These are phyloP conservation scores for Yarrowia deformans DNA, from an alignment of 805 yeast species.

Conservation along the genomic window DNA sequence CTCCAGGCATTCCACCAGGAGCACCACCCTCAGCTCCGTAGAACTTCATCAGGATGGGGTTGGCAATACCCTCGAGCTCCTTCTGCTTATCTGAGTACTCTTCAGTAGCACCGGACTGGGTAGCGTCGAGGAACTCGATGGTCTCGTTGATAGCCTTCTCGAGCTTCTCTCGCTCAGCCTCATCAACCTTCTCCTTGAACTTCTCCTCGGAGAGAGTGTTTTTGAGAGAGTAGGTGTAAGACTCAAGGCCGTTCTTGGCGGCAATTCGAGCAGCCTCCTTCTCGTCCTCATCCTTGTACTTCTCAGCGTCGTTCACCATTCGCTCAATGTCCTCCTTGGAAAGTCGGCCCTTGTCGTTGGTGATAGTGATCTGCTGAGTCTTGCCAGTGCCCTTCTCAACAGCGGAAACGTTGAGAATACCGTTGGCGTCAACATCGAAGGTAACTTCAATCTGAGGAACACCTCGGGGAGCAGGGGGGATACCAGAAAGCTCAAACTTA, in stretches of 20 bases:
- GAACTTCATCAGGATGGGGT: slow-evolving; percentile 16
- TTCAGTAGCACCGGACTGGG: slow-evolving; percentile 3
- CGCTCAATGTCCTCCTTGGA: slow-evolving; percentile 15
- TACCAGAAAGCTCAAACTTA: slow-evolving; percentile 94
- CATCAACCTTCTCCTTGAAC: slow-evolving; percentile 57
- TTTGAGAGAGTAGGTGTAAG: slow-evolving; percentile 5
- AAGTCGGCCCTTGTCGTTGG: slow-evolving; percentile 19
- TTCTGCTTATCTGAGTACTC: slow-evolving; percentile 12
- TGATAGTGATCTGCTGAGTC: slow-evolving; percentile 82
- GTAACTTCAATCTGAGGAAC: slow-evolving; percentile 74
- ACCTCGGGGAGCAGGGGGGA: slow-evolving; percentile 99
- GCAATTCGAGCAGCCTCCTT: slow-evolving; percentile 90
- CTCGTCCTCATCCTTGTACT: slow-evolving; percentile 57
- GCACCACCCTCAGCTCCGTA: slow-evolving; percentile 55
- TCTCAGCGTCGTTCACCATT: slow-evolving; percentile 17
- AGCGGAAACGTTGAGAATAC: slow-evolving; percentile 95
- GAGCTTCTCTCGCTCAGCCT: slow-evolving; percentile 69
- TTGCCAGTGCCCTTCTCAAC: slow-evolving; percentile 98
- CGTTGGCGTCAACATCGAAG: slow-evolving; percentile 70
- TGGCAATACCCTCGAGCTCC: slow-evolving; percentile 14
- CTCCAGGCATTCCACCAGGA: slow-evolving; percentile 63
- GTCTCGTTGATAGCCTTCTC: slow-evolving; percentile 84
- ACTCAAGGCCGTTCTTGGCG: slow-evolving; percentile 90
- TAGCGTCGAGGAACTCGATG: slow-evolving; percentile 58
- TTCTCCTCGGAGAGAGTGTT: slow-evolving; percentile 12